Conservation (phyloP, 176 grass and related monocot species). For the Poa pratensis region DNA sequence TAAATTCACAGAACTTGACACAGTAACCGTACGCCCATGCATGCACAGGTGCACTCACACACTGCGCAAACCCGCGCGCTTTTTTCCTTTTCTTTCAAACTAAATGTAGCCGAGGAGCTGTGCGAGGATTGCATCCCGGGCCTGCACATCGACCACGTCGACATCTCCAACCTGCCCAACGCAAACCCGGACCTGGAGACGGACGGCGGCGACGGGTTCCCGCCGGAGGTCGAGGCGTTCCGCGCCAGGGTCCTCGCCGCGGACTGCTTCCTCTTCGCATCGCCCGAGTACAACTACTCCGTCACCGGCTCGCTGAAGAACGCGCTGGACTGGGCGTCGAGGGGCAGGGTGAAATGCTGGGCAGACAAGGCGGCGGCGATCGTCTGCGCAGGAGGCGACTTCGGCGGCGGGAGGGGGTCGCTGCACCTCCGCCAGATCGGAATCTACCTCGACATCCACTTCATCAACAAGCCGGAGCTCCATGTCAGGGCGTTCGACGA, state of each 20-base stretch:
- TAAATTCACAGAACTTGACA: not conserved
- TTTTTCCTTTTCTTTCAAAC: no score
- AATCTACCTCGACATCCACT: constrained; percentile 83
- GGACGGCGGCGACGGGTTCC: constrained; percentile 46
- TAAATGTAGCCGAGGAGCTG: constrained; percentile 50
- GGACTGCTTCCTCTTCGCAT: constrained; percentile 77
- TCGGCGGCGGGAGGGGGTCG: constrained; percentile 61
- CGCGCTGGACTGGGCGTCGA: constrained; percentile 92
- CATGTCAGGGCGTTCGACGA: constrained; percentile 60
- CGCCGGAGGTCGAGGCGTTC: constrained; percentile 70
- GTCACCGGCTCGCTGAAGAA: constrained; percentile 78
- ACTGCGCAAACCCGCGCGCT: no score
- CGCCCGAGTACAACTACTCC: constrained; percentile 90
- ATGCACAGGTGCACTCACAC: no score
- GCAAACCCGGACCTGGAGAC: constrained; percentile 82
- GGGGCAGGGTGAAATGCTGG: constrained; percentile 61
- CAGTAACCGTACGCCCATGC: not conserved
- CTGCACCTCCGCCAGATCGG: constrained; percentile 90
- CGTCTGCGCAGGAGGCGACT: constrained; percentile 62
- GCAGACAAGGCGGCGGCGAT: constrained; percentile 89
- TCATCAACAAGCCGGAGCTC: constrained; percentile 94
- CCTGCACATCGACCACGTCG: constrained; percentile 55
- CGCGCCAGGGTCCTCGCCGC: constrained; percentile 52
- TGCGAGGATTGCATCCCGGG: constrained; percentile 68
- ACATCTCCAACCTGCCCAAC: constrained; percentile 69